Base-by-base conservation (phyloP, 2,329 filamentous ascomycete genomes). In the Epicoccum nigrum region DNA sequence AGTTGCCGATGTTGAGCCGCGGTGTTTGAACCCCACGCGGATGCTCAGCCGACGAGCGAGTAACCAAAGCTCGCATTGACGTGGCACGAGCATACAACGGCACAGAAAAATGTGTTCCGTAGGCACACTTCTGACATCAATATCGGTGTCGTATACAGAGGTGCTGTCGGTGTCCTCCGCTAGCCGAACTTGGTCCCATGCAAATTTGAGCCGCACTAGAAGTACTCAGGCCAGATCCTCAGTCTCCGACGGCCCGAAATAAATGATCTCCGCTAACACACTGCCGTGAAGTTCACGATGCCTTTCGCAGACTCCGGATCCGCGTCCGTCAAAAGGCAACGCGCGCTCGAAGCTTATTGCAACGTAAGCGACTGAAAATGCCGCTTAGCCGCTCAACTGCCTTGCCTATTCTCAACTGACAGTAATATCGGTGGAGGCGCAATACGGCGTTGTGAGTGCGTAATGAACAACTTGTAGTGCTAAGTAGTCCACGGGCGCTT, bases 121-220 rank as follows among this genome's bases (percentile, higher is more conserved):
- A 37, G 38, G 43, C 27, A 38, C 23, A 23, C 37, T 33, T 38
- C 23, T 47, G 32, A 43, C 38, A 44, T 35, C 21, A 44, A 37
- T 28, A 34, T 47, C 17, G 31, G 43, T 43, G 27, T 44, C 44
- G 33, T 49, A 23, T 23, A 6, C 16, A 30, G 19, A 12, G 38
- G 20, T 31, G 16, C 30, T 34, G 6, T 47, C 49, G 49, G 43
- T 27, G 33, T 38, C 43, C 49, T 37, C 49, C 49, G 43, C 33
- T 35, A 52, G 49, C 12, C 16, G 21, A 13, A 33, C 49, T 33
- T 34, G 20, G 27, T 13, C 27, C 19, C n/a, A 39, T 21, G 38
- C 43, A 52, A 47, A 44, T 28, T 47, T 42, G 38, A 52, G 49
- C 49, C 49, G 39, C 49, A 41, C 33, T 37, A n/a, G n/a, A n/a